Conservation (phyloP, 208 protist species). For the Wallacemonas sp. region DNA sequence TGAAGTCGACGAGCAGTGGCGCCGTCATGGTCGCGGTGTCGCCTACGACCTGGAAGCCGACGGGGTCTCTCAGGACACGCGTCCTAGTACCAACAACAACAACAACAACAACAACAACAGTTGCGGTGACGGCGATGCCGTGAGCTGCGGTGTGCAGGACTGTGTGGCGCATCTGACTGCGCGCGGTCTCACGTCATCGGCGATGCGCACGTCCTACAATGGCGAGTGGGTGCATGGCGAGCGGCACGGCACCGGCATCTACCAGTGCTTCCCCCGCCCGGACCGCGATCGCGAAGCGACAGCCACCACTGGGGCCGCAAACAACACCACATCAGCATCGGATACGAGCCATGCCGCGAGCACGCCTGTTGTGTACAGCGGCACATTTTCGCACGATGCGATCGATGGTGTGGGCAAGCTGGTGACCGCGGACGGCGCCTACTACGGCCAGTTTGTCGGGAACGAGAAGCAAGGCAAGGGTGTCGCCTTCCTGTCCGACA, state of each 20-base stretch:
- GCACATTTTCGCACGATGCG: conserved; percentile 54
- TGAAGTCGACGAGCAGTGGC: conserved; percentile 59
- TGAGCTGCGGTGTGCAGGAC: no score
- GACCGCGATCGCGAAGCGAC: no score
- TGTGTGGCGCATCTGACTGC: no score
- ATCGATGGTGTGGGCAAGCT: conserved; percentile 75
- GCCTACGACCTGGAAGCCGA: conserved; percentile 28
- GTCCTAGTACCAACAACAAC: not conserved
- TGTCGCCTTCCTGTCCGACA: conserved; percentile 49
- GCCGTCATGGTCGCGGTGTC: conserved; percentile 63
- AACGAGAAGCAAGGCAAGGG: conserved; percentile 73
- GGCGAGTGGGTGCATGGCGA: conserved; percentile 81
- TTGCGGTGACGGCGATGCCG: no score
- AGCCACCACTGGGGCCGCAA: no score
- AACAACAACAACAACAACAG: not conserved
- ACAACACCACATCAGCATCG: no score
- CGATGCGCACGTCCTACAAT: conserved; percentile 62
- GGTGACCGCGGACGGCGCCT: conserved; percentile 49
- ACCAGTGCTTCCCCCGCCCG: conserved; percentile 24
- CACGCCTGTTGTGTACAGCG: conserved; percentile 69
- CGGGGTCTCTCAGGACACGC: not conserved
- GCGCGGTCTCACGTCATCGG: no score
- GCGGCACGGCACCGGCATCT: conserved; percentile 76
- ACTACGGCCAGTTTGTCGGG: conserved; percentile 66
- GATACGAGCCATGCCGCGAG: no score